Evolutionary conservation across 2,329 filamentous ascomycete genomes (phyloP).

Genomic region (Didymellaceae sp.): DNA sequence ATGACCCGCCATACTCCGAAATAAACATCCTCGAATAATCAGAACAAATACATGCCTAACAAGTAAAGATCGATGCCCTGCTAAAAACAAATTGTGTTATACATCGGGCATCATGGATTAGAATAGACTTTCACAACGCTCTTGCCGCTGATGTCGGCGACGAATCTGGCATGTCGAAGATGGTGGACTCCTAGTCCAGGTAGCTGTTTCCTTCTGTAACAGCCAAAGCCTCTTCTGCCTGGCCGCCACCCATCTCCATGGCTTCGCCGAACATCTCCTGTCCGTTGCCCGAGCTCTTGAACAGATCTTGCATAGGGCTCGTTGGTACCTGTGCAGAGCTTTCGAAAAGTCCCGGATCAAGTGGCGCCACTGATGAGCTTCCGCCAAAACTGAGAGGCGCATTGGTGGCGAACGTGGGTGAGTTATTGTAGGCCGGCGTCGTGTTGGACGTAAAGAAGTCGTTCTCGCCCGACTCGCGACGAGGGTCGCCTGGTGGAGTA

Average conservation of each 20-base stretch:
- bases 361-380: conserved; percentile 38
- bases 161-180: conserved; percentile 4
- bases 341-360: conserved; percentile 49
- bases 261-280: conserved; percentile 47
- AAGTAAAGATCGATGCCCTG: not conserved
- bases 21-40: not conserved
- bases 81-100: conserved; percentile 2
- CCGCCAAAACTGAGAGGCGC: conserved; percentile 40
- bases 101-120: not conserved
- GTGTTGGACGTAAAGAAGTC: conserved; percentile 43
- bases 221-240: conserved; percentile 48
- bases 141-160: not conserved
- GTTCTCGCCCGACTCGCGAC: conserved; percentile 36
- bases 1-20: not conserved
- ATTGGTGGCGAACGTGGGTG: conserved; percentile 42
- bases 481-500: conserved; percentile 47
- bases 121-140: not conserved
- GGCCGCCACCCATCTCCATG: conserved; percentile 45
- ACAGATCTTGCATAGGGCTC: conserved; percentile 45
- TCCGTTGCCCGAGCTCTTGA: conserved; percentile 46
- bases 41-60: conserved; percentile 21
- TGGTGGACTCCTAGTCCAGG: conserved; percentile 35
- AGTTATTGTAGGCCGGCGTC: conserved; percentile 40
- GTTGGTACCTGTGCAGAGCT: conserved; percentile 37
- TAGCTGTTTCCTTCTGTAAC: conserved; percentile 45